Base-by-base conservation (phyloP, 441 rosid species). In the Gossypium gossypioides region DNA sequence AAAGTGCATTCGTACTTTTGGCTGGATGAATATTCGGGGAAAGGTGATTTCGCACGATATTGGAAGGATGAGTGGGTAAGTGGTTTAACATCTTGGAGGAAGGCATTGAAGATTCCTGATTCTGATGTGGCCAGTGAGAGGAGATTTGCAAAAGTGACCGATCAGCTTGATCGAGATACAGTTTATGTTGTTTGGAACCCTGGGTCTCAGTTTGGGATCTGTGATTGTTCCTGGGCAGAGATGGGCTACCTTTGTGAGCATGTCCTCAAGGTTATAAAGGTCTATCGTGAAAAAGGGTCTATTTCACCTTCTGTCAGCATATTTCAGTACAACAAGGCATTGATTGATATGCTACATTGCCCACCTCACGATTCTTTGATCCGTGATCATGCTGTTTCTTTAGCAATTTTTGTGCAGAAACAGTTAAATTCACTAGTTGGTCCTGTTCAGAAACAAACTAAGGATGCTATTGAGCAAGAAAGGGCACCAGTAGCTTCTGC, bases 1-100 rank as follows among this genome's bases (percentile, higher is more conserved):
- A 87, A 91, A 81, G 96, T 90, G 68, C 93, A 93, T 84, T 85
- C 97, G 48, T 89, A 91, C 82, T 89, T 91, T 80, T 90, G 98
- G 98, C 96, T 91, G 34, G 98, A 93, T 81, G 96, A 85, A 58
- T 91, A 88, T 80, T 83, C 96, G 0, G 98, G 80, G 72, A 90
- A 88, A 78, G 93, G 88, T 67, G 72, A 84, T 75, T 93, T 87
- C 81, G 75, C 91, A 21, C 83, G 96, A 76, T 93, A 90, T 74
- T 81, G 89, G 88, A 90, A 84, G 82, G 93, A 91, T 52, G 98
- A 90, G 79, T 93, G 97, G 97, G 84, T 71, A 48, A 89, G 89
- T 58, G 97, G 96, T 62, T 86, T 90, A 73, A 93, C 96, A 61
- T 80, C 93, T 56, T 93, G 94, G 92, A 84, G 87, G 16, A 82